phyloP scores from a whole-genome alignment of 257 asterid genomes.

The Fraxinus cuspidata region DNA sequence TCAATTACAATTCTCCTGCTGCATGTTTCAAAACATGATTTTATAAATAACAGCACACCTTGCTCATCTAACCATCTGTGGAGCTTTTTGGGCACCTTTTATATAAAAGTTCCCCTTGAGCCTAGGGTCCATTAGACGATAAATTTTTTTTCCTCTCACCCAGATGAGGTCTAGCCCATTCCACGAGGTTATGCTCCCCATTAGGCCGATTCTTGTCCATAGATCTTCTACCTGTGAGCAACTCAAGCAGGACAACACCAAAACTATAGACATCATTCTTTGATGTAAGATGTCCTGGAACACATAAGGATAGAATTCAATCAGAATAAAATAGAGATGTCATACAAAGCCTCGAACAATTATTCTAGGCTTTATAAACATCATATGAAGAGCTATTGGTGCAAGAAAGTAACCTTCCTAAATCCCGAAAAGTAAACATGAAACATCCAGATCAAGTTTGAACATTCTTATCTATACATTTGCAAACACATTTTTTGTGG shows the following conservation, averaged over 20 bases:
- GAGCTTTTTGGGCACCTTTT: conserved; percentile 23
- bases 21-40: neutral
- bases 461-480: neutral
- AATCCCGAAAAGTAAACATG: neutral
- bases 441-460: neutral
- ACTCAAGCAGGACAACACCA: no score
- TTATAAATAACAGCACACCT: neutral
- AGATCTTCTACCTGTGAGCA: no score
- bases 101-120: conserved; percentile 63
- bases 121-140: conserved; percentile 58
- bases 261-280: conserved; percentile 39
- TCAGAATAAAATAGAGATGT: conserved; percentile 8
- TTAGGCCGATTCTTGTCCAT: no score
- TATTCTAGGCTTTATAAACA: no score
- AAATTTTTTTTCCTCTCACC: conserved; percentile 47
- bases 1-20: neutral
- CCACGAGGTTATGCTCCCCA: conserved; percentile 41
- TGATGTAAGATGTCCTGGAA: conserved; percentile 60
- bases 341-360: neutral
- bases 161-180: conserved; percentile 61
- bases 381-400: no score
- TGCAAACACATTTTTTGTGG: no score
- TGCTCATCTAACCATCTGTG: conserved; percentile 32
- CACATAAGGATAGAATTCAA: neutral
- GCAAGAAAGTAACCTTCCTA: no score